These are phyloP conservation scores for Agapanthus africanus DNA, from an alignment of 106 monocot species.

Conservation along the genomic window DNA sequence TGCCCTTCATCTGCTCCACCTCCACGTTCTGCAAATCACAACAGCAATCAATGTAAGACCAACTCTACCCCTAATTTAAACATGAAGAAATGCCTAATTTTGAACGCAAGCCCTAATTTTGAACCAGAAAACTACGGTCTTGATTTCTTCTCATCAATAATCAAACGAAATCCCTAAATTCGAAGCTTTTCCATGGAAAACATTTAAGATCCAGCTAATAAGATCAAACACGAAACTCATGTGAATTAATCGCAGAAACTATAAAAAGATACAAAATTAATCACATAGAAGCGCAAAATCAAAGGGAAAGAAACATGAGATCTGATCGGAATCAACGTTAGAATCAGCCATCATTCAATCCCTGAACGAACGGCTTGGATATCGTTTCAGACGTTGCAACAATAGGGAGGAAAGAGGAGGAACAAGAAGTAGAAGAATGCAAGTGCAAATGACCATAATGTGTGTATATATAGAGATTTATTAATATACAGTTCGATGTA, in stretches of 20 bases:
- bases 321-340: neutral
- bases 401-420: no score
- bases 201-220: neutral
- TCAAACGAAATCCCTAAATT: neutral
- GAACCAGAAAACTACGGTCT: neutral
- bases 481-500: no score
- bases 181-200: neutral
- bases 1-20: slow-evolving; percentile 6
- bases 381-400: no score
- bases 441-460: no score
- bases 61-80: no score
- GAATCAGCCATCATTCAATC: slow-evolving; percentile 13
- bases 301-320: neutral
- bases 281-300: no score
- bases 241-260: neutral
- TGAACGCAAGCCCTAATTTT: neutral
- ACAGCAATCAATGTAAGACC: no score
- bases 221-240: neutral
- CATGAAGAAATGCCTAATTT: no score
- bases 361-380: no score
- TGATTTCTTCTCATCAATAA: no score
- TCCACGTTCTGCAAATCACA: neutral
- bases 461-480: no score
- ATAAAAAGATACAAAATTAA: neutral
- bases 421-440: no score